Conservation (phyloP, 1,284 basidiomycete species). For the Leccinum solheimii region DNA sequence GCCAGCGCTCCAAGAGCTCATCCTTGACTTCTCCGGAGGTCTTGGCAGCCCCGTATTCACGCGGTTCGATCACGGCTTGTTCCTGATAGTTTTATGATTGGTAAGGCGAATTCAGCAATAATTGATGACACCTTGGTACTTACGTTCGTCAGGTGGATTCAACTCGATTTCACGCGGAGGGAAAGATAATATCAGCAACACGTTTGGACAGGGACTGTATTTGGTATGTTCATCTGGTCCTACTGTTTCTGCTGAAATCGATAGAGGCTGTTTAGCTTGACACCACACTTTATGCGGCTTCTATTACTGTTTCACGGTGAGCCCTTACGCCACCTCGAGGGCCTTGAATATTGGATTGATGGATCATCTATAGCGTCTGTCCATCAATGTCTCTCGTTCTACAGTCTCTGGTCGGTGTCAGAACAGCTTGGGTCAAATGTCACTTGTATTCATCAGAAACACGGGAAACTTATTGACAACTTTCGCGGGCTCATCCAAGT, state of each 20-base stretch:
- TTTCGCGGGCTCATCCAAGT: no score
- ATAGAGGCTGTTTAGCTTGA: constrained; percentile 19
- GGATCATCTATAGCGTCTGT: constrained; percentile 39
- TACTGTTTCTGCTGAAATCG: neutral
- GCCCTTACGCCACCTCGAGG: constrained; percentile 17
- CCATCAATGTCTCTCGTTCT: constrained; percentile 51
- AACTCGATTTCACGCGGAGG: constrained; percentile 56
- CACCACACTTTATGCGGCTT: constrained; percentile 44
- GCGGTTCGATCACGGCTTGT: constrained; percentile 46
- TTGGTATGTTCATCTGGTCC: constrained; percentile 33
- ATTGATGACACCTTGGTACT: neutral
- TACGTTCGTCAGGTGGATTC: constrained; percentile 42
- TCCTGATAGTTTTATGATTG: constrained; percentile 46
- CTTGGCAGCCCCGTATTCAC: constrained; percentile 34
- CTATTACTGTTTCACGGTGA: constrained; percentile 48
- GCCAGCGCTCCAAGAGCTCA: no score
- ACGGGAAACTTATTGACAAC: constrained; percentile 48
- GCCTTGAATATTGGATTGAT: neutral
- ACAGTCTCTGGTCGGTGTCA: constrained; percentile 43
- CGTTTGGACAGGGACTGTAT: constrained; percentile 55
- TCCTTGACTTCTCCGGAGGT: no score
- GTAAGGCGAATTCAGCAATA: constrained; percentile 24
- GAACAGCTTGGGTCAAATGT: neutral
- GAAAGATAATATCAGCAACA: constrained; percentile 47
- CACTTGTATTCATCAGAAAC: constrained; percentile 21